Evolutionary conservation across 2,329 filamentous ascomycete species (phyloP), one percentile per base, ranked within the genome.

Genomic region (Ophioceras dolichostomum): DNA sequence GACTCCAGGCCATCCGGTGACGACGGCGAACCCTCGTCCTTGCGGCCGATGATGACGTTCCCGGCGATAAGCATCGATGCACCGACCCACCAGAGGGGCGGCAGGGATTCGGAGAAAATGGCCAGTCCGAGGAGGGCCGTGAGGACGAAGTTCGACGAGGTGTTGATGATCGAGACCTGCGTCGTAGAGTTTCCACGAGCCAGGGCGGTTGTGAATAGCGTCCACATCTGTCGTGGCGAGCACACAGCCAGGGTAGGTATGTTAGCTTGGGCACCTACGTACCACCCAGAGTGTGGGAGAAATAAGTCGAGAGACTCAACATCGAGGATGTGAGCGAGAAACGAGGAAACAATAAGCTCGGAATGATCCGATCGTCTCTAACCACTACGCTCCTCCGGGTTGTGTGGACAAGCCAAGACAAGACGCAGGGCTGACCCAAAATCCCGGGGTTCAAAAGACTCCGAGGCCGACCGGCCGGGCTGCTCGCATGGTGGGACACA

Each of bases 121-220:
- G 73, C 55, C 35, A 73, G 64, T 19, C 83, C 82, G 16, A 88
- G 63, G 6, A 88, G 45, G 7, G 83, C 83, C 0, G 83, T 88
- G 42, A 86, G 59, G 59, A 89, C 70, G 56, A 89, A 89, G 60
- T 89, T 89, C 39, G 80, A 70, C 12, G 80, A 84, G 3, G 83
- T 88, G 57, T 89, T 89, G 56, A 89, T 76, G 53, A 89, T 80
- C 46, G 76, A 80, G 34, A 88, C 83, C 51, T 85, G 81, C 0
- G 83, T 84, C 8, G 83, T 86, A 2, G 81, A 86, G 40, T 73
- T 70, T 12, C 82, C 81, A 14, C 73, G 69, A 0, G 82, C 76
- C n/a, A 89, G 70, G 37, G 83, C 83, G 35, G 75, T 72, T 6
- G 83, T 89, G 61, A 88, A 89, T 34, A 89, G 70, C 0, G 79